These are phyloP conservation scores for Jacaranda copaia DNA, from an alignment of 257 asterid species.

Conservation along the genomic window DNA sequence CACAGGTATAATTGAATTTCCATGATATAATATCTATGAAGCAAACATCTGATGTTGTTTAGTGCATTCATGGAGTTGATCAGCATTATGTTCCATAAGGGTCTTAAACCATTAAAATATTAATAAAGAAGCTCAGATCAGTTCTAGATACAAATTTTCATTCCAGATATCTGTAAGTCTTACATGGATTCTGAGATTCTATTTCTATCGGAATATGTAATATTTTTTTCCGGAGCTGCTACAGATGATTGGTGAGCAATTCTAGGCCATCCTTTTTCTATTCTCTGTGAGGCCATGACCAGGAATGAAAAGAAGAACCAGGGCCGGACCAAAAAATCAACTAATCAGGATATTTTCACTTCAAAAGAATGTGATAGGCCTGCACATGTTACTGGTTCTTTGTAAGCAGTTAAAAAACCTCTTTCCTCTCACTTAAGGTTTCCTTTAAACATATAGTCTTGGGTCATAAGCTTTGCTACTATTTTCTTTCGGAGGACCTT, in stretches of 20 bases:
- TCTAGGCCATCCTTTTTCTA: not conserved
- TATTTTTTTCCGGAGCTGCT: conserved; percentile 1
- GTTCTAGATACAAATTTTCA: conserved; percentile 5
- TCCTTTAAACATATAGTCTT: too few species aligned
- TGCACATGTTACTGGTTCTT: too few species aligned
- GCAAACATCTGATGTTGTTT: conserved; percentile 19
- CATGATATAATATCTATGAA: conserved; percentile 24
- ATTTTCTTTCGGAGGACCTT: too few species aligned
- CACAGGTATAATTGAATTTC: conserved; percentile 74
- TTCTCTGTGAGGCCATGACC: not conserved
- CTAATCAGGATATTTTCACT: too few species aligned
- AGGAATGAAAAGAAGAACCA: too few species aligned
- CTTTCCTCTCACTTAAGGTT: too few species aligned
- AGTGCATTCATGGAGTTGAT: conserved; percentile 17
- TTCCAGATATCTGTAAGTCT: not conserved
- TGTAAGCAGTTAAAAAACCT: too few species aligned
- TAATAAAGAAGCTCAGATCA: conserved; percentile 1
- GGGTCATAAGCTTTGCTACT: too few species aligned
- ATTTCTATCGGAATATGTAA: not conserved
- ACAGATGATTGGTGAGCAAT: conserved; percentile 17
- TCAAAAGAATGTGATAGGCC: too few species aligned
- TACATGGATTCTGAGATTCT: conserved; percentile 2
- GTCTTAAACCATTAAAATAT: conserved; percentile 21
- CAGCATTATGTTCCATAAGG: conserved; percentile 25
- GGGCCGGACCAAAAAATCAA: too few species aligned